Percentiles rank a stretch among this genome's conserved stretches.
Evolutionary conservation across 208 protist genomes (phyloP).

Genomic region (Leishmania amazonensis): DNA sequence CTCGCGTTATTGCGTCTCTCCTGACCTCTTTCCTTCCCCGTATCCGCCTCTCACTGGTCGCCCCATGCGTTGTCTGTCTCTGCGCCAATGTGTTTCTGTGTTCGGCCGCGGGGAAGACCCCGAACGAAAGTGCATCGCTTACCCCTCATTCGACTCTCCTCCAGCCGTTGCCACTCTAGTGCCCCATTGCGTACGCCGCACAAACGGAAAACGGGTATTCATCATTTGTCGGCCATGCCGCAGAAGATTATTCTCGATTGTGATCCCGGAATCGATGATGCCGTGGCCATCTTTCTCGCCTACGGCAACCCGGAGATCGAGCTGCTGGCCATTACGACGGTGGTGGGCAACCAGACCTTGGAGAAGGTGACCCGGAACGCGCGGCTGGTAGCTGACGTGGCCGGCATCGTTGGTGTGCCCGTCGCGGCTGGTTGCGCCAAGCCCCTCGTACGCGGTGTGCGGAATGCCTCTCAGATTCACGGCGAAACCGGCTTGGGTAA

Average conservation of each 20-base stretch:
- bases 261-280: constrained; percentile 87
- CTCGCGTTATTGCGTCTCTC: background rate
- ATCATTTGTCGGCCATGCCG: constrained; percentile 27
- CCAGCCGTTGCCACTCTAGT: background rate
- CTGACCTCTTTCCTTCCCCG: background rate
- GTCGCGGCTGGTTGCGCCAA: constrained; percentile 50
- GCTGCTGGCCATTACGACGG: constrained; percentile 80
- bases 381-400: constrained; percentile 41
- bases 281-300: constrained; percentile 77
- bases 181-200: background rate
- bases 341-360: constrained; percentile 82
- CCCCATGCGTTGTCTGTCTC: background rate
- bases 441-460: constrained; percentile 48
- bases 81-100: background rate
- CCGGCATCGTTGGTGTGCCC: constrained; percentile 34
- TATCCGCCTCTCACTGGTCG: background rate
- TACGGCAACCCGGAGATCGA: constrained; percentile 63
- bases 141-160: background rate
- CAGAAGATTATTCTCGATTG: constrained; percentile 82
- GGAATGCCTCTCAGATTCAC: constrained; percentile 66
- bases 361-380: constrained; percentile 82
- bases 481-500: constrained; percentile 72
- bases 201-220: background rate
- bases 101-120: background rate
- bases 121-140: background rate